Conservation (phyloP, 768 basidiomycete genomes). For the Suillus discolor region DNA sequence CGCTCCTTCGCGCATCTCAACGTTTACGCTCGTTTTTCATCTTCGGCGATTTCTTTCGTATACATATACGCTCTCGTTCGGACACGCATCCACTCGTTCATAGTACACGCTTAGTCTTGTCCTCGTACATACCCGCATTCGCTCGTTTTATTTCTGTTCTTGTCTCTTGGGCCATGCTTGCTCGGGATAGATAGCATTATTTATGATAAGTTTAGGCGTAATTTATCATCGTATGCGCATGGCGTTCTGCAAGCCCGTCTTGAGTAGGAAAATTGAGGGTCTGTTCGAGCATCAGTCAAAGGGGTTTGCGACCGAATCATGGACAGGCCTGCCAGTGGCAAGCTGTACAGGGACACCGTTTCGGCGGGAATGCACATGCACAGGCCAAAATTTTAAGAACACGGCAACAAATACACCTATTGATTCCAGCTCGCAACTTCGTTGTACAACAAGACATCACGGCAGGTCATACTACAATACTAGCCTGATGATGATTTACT, state of each 20-base stretch:
- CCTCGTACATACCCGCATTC: not conserved
- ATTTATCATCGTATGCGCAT: constrained; percentile 1
- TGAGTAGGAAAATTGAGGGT: not conserved
- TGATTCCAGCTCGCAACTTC: not conserved
- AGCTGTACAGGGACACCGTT: not conserved
- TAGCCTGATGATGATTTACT: too few species aligned
- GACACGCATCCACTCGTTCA: not conserved
- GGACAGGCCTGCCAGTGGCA: not conserved
- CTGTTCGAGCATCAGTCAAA: not conserved
- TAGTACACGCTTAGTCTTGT: not conserved
- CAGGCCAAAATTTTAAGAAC: not conserved
- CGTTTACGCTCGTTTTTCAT: not conserved
- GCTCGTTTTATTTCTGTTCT: not conserved
- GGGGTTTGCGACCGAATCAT: not conserved
- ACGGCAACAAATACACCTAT: not conserved
- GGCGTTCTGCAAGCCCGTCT: not conserved
- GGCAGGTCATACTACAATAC: not conserved
- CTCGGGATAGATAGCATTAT: not conserved
- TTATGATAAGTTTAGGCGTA: constrained; percentile 1
- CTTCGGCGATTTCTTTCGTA: not conserved
- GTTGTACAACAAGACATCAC: not conserved
- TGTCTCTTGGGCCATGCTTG: not conserved
- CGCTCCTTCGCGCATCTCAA: not conserved
- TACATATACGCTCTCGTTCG: not conserved
- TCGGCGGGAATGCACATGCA: not conserved